Conservation (phyloP, 2,329 filamentous ascomycete genomes). For the Ophiostoma fasciatum region DNA sequence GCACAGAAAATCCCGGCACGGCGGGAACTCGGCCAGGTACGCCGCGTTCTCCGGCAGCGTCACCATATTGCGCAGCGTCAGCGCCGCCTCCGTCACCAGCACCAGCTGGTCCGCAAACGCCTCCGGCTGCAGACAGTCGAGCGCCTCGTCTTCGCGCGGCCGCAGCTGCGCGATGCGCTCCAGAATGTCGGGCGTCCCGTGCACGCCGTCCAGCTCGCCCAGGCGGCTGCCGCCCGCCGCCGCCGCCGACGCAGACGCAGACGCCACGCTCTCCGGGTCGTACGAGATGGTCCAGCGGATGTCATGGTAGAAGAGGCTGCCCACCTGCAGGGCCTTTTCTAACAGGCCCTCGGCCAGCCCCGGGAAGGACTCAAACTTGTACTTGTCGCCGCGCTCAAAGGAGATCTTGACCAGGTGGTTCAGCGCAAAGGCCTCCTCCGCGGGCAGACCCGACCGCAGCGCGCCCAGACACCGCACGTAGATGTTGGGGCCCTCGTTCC, state of each 20-base stretch:
- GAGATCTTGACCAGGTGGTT: slow-evolving; percentile 94
- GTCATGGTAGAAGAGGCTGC: slow-evolving; percentile 58
- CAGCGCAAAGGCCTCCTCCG: slow-evolving; percentile 83
- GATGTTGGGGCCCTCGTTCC: slow-evolving; percentile 70
- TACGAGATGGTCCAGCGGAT: slow-evolving; percentile 71
- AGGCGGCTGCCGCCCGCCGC: slow-evolving; percentile 32
- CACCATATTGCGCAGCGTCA: slow-evolving; percentile 94
- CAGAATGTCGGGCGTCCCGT: slow-evolving; percentile 60
- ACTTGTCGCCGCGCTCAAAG: slow-evolving; percentile 87
- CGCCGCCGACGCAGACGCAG: too few species aligned
- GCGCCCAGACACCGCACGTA: slow-evolving; percentile 80
- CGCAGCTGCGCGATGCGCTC: slow-evolving; percentile 53
- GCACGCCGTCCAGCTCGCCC: slow-evolving; percentile 33
- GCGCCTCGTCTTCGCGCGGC: slow-evolving; percentile 35
- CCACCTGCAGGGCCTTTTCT: slow-evolving; percentile 68
- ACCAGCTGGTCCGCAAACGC: slow-evolving; percentile 57
- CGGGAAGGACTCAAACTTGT: slow-evolving; percentile 84
- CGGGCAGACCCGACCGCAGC: slow-evolving; percentile 60
- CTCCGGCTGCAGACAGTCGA: slow-evolving; percentile 58
- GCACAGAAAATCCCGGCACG: slow-evolving; percentile 68
- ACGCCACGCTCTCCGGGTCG: slow-evolving; percentile 27
- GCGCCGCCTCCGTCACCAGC: slow-evolving; percentile 68
- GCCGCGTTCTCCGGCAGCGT: slow-evolving; percentile 77
- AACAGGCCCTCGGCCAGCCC: slow-evolving; percentile 78
- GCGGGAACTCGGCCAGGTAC: slow-evolving; percentile 60